Evolutionary conservation across 805 yeast species (phyloP).

Genomic region (Brettanomyces naardenensis): DNA sequence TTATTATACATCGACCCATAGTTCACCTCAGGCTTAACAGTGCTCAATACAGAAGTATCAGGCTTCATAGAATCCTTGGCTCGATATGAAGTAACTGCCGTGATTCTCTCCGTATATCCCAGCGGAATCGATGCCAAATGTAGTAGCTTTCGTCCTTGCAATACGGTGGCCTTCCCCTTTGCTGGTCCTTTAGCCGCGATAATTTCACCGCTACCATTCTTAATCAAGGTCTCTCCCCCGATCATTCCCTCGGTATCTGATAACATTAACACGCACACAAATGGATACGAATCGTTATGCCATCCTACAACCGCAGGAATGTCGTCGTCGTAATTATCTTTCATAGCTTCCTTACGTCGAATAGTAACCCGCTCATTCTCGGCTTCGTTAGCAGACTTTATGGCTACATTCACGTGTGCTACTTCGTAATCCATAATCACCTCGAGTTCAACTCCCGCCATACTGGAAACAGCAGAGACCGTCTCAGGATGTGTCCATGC

Average conservation of each 20-base stretch:
- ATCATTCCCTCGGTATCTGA: constrained; percentile 50
- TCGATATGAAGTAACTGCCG: constrained; percentile 34
- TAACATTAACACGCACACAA: constrained; percentile 57
- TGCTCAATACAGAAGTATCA: constrained; percentile 32
- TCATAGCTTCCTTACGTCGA: constrained; percentile 19
- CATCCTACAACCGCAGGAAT: constrained; percentile 53
- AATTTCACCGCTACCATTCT: constrained; percentile 34
- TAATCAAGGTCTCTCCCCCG: constrained; percentile 53
- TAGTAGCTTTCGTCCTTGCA: too few species aligned
- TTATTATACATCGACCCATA: constrained; percentile 30
- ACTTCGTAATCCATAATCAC: constrained; percentile 52
- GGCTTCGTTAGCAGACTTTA: constrained; percentile 32
- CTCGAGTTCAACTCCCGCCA: constrained; percentile 53
- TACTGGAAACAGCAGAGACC: constrained; percentile 41
- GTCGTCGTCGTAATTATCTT: constrained; percentile 22
- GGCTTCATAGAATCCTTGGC: constrained; percentile 30
- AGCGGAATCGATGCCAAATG: too few species aligned
- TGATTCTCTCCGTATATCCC: too few species aligned
- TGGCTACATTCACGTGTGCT: constrained; percentile 43
- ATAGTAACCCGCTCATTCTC: constrained; percentile 21
- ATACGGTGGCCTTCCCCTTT: constrained; percentile 44
- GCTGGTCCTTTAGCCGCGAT: constrained; percentile 33
- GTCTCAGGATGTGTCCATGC: constrained; percentile 59
- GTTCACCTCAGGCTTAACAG: constrained; percentile 32
- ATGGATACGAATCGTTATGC: constrained; percentile 59